phyloP scores from a whole-genome alignment of 1,139 yeast species.

The Suhomyces taliae region DNA sequence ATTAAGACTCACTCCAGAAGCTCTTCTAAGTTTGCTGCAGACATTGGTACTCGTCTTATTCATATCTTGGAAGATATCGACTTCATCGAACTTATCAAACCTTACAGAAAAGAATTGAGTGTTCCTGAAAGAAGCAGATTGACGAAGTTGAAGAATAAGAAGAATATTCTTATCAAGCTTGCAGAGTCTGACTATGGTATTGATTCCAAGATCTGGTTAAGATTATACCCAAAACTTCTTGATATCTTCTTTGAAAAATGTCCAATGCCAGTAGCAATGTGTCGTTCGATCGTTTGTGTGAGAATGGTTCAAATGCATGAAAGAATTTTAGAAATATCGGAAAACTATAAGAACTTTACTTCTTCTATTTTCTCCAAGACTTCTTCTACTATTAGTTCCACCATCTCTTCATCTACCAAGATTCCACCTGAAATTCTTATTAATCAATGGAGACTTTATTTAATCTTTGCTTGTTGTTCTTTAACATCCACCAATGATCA shows the following conservation, averaged over 20 bases:
- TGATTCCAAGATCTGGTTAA: constrained; percentile 93
- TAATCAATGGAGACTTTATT: constrained; percentile 85
- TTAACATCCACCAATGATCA: constrained; percentile 89
- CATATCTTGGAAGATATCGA: constrained; percentile 74
- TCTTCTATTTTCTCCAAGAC: constrained; percentile 39
- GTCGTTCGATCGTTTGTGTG: constrained; percentile 90
- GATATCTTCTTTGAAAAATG: constrained; percentile 74
- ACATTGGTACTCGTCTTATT: constrained; percentile 73
- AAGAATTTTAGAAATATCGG: constrained; percentile 63
- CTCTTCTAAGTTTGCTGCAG: constrained; percentile 76
- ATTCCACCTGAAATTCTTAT: constrained; percentile 71
- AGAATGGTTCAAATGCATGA: constrained; percentile 89
- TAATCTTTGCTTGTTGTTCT: constrained; percentile 91
- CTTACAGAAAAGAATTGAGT: constrained; percentile 64
- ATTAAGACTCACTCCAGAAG: constrained; percentile 50
- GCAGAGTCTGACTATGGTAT: constrained; percentile 95
- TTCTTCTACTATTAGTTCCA: constrained; percentile 29
- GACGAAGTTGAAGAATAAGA: constrained; percentile 59
- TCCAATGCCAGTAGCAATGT: constrained; percentile 91
- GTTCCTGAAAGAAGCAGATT: constrained; percentile 79
- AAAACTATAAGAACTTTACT: constrained; percentile 44
- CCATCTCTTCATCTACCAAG: constrained; percentile 31
- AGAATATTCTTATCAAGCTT: constrained; percentile 64
- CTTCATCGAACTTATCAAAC: constrained; percentile 61
- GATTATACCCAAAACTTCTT: constrained; percentile 76